phyloP scores from a whole-genome alignment of 129 eudicot genomes.

The Escallonia rubra region DNA sequence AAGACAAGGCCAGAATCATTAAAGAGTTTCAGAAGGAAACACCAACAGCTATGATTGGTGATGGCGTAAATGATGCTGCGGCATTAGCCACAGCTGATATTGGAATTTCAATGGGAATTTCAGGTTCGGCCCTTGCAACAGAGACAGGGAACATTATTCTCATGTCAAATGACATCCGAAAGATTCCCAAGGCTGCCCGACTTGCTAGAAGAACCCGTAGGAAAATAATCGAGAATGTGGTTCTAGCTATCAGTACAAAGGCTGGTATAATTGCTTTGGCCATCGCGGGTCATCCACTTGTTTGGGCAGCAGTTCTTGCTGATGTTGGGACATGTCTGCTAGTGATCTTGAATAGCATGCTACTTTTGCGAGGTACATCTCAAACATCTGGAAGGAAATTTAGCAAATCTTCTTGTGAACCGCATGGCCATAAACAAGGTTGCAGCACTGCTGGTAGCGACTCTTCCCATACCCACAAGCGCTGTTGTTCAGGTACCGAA shows the following conservation, averaged over 20 bases:
- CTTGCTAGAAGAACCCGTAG: conserved; percentile 46
- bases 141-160: conserved; percentile 77
- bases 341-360: conserved; percentile 87
- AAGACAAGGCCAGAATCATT: conserved; percentile 69
- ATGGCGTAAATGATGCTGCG: conserved; percentile 88
- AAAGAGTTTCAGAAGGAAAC: conserved; percentile 46
- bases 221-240: conserved; percentile 63
- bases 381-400: conserved; percentile 3
- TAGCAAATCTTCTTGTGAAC: conserved; percentile 8
- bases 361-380: conserved; percentile 33
- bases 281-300: conserved; percentile 77
- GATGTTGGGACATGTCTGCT: conserved; percentile 86
- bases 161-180: conserved; percentile 77
- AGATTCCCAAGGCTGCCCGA: conserved; percentile 52
- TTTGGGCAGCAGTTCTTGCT: conserved; percentile 89
- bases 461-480: conserved; percentile 6
- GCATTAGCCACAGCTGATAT: conserved; percentile 89
- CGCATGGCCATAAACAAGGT: conserved; percentile 21
- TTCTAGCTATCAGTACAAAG: conserved; percentile 56
- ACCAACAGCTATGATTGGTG: conserved; percentile 92
- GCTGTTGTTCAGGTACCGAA: conserved; percentile 16
- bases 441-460: conserved; percentile 11
- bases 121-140: conserved; percentile 95
- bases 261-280: conserved; percentile 65
- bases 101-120: conserved; percentile 94